Conservation (phyloP, 2,329 filamentous ascomycete genomes). For the Trichoderma sp. region DNA sequence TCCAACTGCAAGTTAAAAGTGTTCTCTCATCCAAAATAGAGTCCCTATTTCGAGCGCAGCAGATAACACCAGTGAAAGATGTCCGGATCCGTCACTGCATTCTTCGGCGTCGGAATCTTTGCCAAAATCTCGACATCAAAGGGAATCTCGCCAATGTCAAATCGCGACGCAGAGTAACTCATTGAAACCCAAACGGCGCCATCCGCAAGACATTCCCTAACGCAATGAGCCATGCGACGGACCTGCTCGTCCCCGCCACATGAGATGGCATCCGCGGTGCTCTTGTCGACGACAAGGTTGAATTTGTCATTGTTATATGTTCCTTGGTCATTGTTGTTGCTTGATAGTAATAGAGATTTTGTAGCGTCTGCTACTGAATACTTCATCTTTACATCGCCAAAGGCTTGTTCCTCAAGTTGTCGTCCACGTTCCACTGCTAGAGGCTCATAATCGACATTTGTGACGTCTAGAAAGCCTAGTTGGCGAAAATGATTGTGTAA, state of each 20-base stretch:
- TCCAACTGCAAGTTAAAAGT: neutral
- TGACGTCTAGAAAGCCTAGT: conserved; percentile 42
- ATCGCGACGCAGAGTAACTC: conserved; percentile 46
- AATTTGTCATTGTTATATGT: conserved; percentile 28
- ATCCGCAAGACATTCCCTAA: conserved; percentile 36
- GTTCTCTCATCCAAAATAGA: too few species aligned
- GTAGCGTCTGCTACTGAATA: conserved; percentile 49
- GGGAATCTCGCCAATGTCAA: conserved; percentile 37
- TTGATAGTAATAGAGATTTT: conserved; percentile 34
- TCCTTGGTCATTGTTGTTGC: neutral
- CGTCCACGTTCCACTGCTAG: conserved; percentile 45
- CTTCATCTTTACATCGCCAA: conserved; percentile 44
- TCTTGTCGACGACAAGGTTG: conserved; percentile 49
- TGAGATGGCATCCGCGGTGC: conserved; percentile 48
- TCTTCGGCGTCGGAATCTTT: conserved; percentile 44
- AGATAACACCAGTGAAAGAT: conserved; percentile 47
- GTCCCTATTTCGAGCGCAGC: conserved; percentile 34
- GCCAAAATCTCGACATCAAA: conserved; percentile 43
- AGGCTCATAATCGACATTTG: conserved; percentile 52
- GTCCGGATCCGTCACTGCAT: conserved; percentile 44
- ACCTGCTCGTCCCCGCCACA: conserved; percentile 43
- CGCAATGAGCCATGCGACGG: conserved; percentile 38
- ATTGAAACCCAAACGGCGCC: conserved; percentile 47
- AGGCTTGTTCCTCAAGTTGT: conserved; percentile 39
- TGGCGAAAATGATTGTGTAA: conserved; percentile 47